A percentile compares a stretch with the other conserved stretches of the same genome.
phyloP scores from a whole-genome alignment of 2,329 filamentous ascomycete genomes.

The Penicillium hordei region DNA sequence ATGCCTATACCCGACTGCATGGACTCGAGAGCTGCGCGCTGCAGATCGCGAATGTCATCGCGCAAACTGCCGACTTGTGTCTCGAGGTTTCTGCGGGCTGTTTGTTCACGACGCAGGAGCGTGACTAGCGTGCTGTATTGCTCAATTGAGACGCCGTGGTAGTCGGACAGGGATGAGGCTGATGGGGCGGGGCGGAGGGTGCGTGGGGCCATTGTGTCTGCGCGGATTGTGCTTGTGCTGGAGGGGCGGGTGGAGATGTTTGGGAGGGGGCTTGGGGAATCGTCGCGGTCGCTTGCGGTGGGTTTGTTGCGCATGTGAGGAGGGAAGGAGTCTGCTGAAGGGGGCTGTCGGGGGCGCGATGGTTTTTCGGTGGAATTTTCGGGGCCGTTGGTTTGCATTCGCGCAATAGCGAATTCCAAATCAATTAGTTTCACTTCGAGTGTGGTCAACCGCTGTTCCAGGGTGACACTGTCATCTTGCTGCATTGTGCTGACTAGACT shows the following conservation, averaged over 20 bases:
- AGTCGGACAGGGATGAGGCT: conserved; percentile 34
- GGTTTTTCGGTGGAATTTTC: conserved; percentile 18
- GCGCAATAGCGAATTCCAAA: conserved; percentile 51
- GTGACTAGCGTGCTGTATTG: conserved; percentile 50
- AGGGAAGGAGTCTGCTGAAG: conserved; percentile 12
- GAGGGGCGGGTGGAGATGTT: conserved; percentile 25
- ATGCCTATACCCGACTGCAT: conserved; percentile 21
- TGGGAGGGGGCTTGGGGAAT: conserved; percentile 19
- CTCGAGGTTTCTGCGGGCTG: conserved; percentile 47
- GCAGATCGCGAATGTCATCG: conserved; percentile 41
- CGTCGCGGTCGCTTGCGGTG: conserved; percentile 16
- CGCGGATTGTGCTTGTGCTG: conserved; percentile 36
- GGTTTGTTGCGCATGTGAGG: conserved; percentile 21
- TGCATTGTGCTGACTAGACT: conserved; percentile 43
- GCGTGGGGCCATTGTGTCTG: conserved; percentile 30
- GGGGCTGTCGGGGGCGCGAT: conserved; percentile 18
- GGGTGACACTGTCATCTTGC: conserved; percentile 39
- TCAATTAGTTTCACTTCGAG: conserved; percentile 53
- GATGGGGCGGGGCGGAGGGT: conserved; percentile 32
- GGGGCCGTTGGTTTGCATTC: conserved; percentile 42
- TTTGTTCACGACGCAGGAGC: conserved; percentile 48
- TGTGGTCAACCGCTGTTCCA: conserved; percentile 51
- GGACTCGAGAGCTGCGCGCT: conserved; percentile 32
- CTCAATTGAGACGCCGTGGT: conserved; percentile 44
- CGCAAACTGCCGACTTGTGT: conserved; percentile 45